Evolutionary conservation across 2,329 filamentous ascomycete species (phyloP), one percentile per base, ranked within the genome.

Genomic region (Diplodia scrobiculata): DNA sequence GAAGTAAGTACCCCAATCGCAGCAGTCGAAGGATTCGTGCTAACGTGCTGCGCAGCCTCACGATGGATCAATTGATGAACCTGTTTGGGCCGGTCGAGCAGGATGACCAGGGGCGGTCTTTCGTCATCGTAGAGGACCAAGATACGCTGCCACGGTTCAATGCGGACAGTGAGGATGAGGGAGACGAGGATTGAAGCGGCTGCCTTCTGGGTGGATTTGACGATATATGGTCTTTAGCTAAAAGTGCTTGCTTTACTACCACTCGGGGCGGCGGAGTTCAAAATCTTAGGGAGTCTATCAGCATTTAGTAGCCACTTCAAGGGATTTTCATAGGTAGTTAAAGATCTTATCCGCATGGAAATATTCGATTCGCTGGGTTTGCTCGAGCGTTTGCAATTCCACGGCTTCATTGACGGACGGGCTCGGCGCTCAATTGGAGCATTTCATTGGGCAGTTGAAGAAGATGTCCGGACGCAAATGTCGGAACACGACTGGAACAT

Each of bases 31-130:
- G n/a, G 14, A 34, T 5, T n/a, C 27, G 14, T 54, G 6, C 32
- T 55, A 19, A 55, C 32, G 10, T 6, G 14, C 2, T 38, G 5
- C 14, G 9, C 11, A 77, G 73, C 21, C 69, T 80, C 17, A 67
- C 68, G 0, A 71, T 80, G 3, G 68, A 72, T 2, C 79, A 83
- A 19, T 69, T 84, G 7, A 75, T 83, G 69, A 72, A 75, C 2
- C 72, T 85, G 1, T 84, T 84, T 63, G 82, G 82, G 0, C 74
- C 76, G 11, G 67, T 82, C 13, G 66, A 70, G 0, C 74, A 79
- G 5, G 77, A 79, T 62, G 72, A 72, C 0, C 71, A 77, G 7
- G 80, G 80, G 2, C 71, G 69, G 11, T 74, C 77, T 0, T 82
- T 79, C 69, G 79, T 81, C 64, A 70, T 80, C 60, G 74, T 78